Base-by-base conservation (phyloP, 2,329 filamentous ascomycete species). In the Zelopaecilomyces penicillatus region DNA sequence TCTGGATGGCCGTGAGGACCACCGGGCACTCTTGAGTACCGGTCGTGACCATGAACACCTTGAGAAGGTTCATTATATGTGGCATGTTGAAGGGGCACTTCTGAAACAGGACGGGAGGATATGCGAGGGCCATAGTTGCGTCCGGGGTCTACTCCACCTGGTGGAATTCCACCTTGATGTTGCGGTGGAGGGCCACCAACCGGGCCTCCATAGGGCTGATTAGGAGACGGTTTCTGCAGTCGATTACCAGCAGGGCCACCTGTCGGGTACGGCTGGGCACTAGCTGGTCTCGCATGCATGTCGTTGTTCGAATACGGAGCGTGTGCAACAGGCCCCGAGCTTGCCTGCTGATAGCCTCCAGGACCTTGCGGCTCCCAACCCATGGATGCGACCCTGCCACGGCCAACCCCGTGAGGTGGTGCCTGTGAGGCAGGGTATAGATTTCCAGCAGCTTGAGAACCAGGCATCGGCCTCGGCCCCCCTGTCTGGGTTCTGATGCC, bases 401-500 rank as follows among this genome's bases (percentile, higher is more conserved):
- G 68, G 60, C 49, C 73, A 67, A 39, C 57, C 52, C 10, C 66
- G 65, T 33, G 60, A 61, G 52, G 50, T 12, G 50, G 48, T 6
- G 47, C 27, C 12, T 46, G 47, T 12, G 49, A 40, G n/a, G 65
- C 60, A 11, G 68, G 66, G 31, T 73, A 65, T 42, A 76, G 62
- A 52, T 70, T 73, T 19, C 68, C 67, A 44, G 65, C 65, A 3
- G 72, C 71, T 40, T 74, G 66, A 3, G 71, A 68, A 30, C 58
- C 56, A 6, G 68, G 66, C 52, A 75, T 60, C 4, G 61, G 57
- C 26, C 61, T 58, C 34, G 57, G 54, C 26, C 56, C 60, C 29
- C 50, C 54, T 36, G 42, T 37, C 54, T 70, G 51, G 57, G 69
- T 74, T 52, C 71, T 74, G 54, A 74, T 77, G 33, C 75, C 73